Percentiles rank a stretch among this genome's conserved stretches.
These are phyloP conservation scores for Dactylellina parvicollis DNA, from an alignment of 2,329 filamentous ascomycete genomes.

Conservation along the genomic window DNA sequence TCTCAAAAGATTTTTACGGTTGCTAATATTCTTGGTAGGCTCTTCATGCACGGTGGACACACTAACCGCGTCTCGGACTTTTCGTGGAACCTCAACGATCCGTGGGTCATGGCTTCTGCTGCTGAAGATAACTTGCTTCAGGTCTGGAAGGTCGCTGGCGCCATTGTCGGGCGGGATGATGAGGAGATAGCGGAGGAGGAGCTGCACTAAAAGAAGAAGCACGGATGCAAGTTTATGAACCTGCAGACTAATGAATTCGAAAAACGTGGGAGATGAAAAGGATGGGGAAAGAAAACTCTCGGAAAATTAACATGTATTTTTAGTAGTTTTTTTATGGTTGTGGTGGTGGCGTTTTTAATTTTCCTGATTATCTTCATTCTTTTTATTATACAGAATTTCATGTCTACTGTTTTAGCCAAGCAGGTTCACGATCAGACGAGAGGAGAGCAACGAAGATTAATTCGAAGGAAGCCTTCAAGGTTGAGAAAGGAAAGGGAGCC, in stretches of 20 bases:
- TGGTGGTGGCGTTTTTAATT: background rate
- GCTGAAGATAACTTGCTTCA: constrained; percentile 97
- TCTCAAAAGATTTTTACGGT: constrained; percentile 55
- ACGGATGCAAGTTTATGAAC: background rate
- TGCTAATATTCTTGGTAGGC: constrained; percentile 63
- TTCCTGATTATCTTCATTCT: background rate
- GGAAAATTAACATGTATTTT: constrained; percentile 5
- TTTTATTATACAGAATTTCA: background rate
- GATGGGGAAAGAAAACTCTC: background rate
- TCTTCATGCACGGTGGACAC: constrained; percentile 99
- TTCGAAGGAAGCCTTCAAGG: no score
- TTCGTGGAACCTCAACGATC: constrained; percentile 95
- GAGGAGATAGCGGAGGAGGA: constrained; percentile 67
- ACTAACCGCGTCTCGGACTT: constrained; percentile 97
- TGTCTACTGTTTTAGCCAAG: background rate
- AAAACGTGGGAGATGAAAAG: background rate
- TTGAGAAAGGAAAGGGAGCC: no score
- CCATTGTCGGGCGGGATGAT: constrained; percentile 80
- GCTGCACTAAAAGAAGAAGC: constrained; percentile 13
- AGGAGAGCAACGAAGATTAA: background rate
- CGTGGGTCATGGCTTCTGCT: constrained; percentile 94
- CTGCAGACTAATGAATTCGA: background rate
- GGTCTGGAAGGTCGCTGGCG: constrained; percentile 87
- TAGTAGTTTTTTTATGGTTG: background rate
- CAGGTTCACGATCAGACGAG: background rate